phyloP scores from a whole-genome alignment of 2,329 filamentous ascomycete genomes.

The Curvularia eragrostidis region DNA sequence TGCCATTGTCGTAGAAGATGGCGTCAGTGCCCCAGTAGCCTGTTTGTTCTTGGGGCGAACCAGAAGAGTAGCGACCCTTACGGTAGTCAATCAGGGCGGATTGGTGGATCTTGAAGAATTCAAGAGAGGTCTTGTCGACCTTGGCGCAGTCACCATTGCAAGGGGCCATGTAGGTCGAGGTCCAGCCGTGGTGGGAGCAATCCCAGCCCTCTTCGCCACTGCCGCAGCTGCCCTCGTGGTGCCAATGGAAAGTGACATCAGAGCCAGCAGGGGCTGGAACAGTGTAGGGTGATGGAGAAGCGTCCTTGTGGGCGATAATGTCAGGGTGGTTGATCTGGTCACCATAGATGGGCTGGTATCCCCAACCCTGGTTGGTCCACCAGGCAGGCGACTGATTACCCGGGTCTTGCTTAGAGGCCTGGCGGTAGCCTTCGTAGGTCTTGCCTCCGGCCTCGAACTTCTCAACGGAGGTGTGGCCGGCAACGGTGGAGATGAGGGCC shows the following conservation, averaged over 20 bases:
- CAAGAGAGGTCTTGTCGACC: conserved; percentile 39
- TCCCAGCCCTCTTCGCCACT: conserved; percentile 41
- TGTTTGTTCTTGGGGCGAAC: conserved; percentile 27
- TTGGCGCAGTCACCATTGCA: conserved; percentile 46
- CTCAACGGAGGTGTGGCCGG: conserved; percentile 40
- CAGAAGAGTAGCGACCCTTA: conserved; percentile 35
- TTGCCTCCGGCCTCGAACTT: conserved; percentile 36
- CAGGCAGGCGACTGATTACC: conserved; percentile 41
- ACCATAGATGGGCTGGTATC: conserved; percentile 40
- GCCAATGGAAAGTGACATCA: conserved; percentile 43
- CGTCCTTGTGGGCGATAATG: conserved; percentile 44
- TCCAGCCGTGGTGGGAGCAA: conserved; percentile 45
- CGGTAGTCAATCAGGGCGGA: conserved; percentile 38
- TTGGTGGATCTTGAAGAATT: conserved; percentile 48
- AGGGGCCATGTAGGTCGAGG: conserved; percentile 40
- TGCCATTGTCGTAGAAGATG: conserved; percentile 46
- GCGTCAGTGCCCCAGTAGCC: conserved; percentile 45
- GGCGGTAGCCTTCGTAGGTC: conserved; percentile 40
- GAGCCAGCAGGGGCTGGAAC: conserved; percentile 37
- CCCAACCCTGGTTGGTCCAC: conserved; percentile 45
- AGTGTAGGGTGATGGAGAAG: conserved; percentile 39
- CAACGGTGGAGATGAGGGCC: conserved; percentile 33
- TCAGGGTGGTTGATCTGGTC: conserved; percentile 35
- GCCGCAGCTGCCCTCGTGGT: conserved; percentile 37
- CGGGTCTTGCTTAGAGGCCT: conserved; percentile 34